Evolutionary conservation across 495 filamentous ascomycete genomes (phyloP).

Genomic region (Geoglossum glabrum): DNA sequence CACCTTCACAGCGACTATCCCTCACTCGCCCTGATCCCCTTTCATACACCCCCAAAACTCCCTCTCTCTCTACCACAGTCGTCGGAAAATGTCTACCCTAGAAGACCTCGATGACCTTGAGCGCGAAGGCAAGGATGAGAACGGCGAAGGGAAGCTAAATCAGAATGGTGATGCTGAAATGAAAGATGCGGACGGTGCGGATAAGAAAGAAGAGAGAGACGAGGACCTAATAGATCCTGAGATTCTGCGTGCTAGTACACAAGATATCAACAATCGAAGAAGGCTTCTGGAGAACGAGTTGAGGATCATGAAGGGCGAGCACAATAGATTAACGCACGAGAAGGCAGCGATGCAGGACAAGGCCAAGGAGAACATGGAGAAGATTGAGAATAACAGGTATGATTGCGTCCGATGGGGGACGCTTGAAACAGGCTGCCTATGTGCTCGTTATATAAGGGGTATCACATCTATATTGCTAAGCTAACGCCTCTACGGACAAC

Average conservation of each 20-base stretch:
- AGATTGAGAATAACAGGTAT: slow-evolving; percentile 97
- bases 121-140: slow-evolving; percentile 58
- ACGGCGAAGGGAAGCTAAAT: slow-evolving; percentile 34
- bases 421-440: no score
- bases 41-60: no score
- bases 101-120: slow-evolving; percentile 69
- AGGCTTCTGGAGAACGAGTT: slow-evolving; percentile 90
- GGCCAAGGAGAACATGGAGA: slow-evolving; percentile 96
- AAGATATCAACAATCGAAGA: slow-evolving; percentile 74
- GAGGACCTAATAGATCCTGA: slow-evolving; percentile 77
- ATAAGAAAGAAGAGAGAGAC: slow-evolving; percentile 42
- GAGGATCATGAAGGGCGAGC: slow-evolving; percentile 96
- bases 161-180: slow-evolving; percentile 68
- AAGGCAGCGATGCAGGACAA: slow-evolving; percentile 89
- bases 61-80: neutral
- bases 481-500: slow-evolving; percentile 40
- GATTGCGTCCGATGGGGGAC: slow-evolving; percentile 11
- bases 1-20: no score
- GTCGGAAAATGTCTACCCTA: slow-evolving; percentile 50
- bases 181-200: slow-evolving; percentile 54
- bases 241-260: slow-evolving; percentile 72
- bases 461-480: neutral
- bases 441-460: slow-evolving; percentile 3
- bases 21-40: no score
- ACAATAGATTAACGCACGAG: slow-evolving; percentile 82